These are phyloP conservation scores for Penicillium sp. DNA, from an alignment of 2,329 filamentous ascomycete genomes.

Conservation along the genomic window DNA sequence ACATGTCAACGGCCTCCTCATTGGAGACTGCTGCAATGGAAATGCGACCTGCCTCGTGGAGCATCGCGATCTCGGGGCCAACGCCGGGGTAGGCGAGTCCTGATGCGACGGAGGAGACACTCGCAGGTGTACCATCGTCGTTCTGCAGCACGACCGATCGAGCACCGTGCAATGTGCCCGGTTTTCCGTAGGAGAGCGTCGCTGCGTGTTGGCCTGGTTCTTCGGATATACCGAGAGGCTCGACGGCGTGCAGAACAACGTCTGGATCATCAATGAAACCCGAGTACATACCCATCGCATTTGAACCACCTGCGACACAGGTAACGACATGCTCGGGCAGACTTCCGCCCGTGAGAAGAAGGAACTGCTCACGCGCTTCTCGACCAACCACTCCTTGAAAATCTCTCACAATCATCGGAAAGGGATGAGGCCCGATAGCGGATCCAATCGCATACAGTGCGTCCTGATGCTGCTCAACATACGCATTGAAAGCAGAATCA, in stretches of 20 bases:
- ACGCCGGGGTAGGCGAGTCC: slow-evolving; percentile 30
- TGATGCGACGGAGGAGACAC: slow-evolving; percentile 18
- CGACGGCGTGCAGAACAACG: slow-evolving; percentile 5
- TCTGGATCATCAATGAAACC: slow-evolving; percentile 7
- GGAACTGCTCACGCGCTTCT: slow-evolving; percentile 2
- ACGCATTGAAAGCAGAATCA: slow-evolving; percentile 82
- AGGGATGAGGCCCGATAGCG: slow-evolving; percentile 82
- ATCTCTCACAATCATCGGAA: slow-evolving; percentile 10
- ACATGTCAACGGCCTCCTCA: slow-evolving; percentile 24
- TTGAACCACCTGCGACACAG: slow-evolving; percentile 13
- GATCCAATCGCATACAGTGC: slow-evolving; percentile 92
- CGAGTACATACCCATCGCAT: slow-evolving; percentile 13
- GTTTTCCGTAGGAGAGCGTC: slow-evolving; percentile 3
- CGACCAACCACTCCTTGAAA: slow-evolving; percentile 12
- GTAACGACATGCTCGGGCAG: slow-evolving; percentile 4
- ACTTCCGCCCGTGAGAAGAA: not conserved
- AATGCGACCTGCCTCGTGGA: slow-evolving; percentile 17
- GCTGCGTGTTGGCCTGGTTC: slow-evolving; percentile 1
- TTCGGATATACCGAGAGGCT: not conserved
- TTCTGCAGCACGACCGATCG: slow-evolving; percentile 7
- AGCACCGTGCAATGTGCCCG: slow-evolving; percentile 9
- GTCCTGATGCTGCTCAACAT: slow-evolving; percentile 79
- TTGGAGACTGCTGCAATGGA: slow-evolving; percentile 18
- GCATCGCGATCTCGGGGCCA: slow-evolving; percentile 27
- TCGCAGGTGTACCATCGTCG: slow-evolving; percentile 1